These are phyloP conservation scores for Pseudocercospora pini-densiflorae DNA, from an alignment of 2,329 filamentous ascomycete genomes.

Conservation along the genomic window DNA sequence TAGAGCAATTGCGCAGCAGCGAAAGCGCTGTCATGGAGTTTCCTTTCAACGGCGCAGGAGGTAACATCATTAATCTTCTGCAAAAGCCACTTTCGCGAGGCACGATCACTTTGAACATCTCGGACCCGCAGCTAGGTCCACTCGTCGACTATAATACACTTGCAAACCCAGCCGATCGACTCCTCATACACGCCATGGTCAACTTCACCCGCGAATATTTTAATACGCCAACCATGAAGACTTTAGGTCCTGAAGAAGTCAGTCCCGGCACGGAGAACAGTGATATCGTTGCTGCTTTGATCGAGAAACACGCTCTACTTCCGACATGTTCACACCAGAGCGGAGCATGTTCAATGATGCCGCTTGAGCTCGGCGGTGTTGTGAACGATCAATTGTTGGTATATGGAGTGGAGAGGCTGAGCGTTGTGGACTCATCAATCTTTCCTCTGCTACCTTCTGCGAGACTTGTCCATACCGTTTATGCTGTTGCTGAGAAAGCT, in stretches of 20 bases:
- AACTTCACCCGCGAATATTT: not conserved
- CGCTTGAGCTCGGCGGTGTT: no score
- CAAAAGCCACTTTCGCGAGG: not conserved
- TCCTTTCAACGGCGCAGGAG: not conserved
- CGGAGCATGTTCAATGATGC: no score
- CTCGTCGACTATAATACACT: not conserved
- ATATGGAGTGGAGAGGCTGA: no score
- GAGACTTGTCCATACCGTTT: no score
- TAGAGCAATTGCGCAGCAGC: not conserved
- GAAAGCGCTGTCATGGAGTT: not conserved
- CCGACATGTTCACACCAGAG: no score
- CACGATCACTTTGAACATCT: not conserved
- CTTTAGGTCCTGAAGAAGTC: not conserved
- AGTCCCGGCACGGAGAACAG: not conserved
- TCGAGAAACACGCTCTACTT: no score
- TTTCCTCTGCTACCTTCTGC: no score
- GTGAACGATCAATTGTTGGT: no score
- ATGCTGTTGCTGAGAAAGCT: no score
- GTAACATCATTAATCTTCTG: not conserved
- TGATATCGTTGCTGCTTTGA: no score
- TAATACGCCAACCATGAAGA: not conserved
- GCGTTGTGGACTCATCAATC: no score
- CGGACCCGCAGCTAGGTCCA: not conserved
- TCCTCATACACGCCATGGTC: not conserved
- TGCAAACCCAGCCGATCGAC: not conserved